phyloP scores from a whole-genome alignment of 495 filamentous ascomycete genomes.

The Apiosordaria backusii region DNA sequence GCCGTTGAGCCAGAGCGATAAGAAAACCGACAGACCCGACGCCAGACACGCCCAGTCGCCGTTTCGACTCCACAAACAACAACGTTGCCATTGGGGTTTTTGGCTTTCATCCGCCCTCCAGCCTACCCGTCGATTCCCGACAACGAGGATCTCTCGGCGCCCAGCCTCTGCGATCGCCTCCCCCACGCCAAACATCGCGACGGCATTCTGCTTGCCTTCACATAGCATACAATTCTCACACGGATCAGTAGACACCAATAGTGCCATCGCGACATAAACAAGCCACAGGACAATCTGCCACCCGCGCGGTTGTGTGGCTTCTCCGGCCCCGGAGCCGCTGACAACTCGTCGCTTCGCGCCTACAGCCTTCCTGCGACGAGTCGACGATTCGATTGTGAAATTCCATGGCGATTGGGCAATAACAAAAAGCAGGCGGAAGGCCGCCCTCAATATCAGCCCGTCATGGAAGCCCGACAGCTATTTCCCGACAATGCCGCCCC shows the following conservation, averaged over 20 bases:
- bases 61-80: background rate
- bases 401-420: slow-evolving; percentile 36
- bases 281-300: background rate
- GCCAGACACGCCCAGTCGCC: slow-evolving; percentile 10
- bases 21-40: slow-evolving; percentile 9
- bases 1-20: slow-evolving; percentile 8
- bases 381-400: background rate
- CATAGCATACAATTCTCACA: slow-evolving; percentile 2
- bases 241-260: background rate
- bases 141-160: slow-evolving; percentile 35
- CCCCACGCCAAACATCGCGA: slow-evolving; percentile 30
- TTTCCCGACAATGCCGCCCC: slow-evolving; percentile 12
- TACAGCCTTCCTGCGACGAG: slow-evolving; percentile 1
- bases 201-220: slow-evolving; percentile 12
- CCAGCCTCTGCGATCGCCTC: slow-evolving; percentile 30
- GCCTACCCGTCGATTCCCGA: slow-evolving; percentile 13
- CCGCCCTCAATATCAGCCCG: slow-evolving; percentile 21
- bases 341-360: slow-evolving; percentile 11
- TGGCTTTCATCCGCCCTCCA: slow-evolving; percentile 15
- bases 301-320: background rate
- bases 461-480: slow-evolving; percentile 28
- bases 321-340: background rate
- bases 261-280: background rate
- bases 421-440: slow-evolving; percentile 29
- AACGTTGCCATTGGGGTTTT: slow-evolving; percentile 8